These are phyloP conservation scores for Apiospora arundinis DNA, from an alignment of 2,329 filamentous ascomycete genomes.

Conservation along the genomic window DNA sequence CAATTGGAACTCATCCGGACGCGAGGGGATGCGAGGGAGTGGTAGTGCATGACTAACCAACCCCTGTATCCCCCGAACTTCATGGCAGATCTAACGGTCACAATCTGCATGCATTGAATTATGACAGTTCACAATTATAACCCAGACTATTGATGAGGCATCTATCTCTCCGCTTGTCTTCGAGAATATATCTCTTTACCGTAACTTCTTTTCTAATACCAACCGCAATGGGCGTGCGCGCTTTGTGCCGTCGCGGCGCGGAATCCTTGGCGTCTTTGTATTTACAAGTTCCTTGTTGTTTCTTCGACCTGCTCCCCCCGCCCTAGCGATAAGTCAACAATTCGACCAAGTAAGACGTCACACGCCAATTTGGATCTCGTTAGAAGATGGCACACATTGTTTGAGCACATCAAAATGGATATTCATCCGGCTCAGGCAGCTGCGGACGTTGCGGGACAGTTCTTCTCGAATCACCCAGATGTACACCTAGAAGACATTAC, in stretches of 20 bases:
- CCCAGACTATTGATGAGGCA: no score
- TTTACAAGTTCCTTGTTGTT: neutral
- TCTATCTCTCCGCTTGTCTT: no score
- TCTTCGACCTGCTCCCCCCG: neutral
- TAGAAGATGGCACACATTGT: neutral
- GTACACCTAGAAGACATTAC: neutral
- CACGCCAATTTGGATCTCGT: neutral
- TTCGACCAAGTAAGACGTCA: neutral
- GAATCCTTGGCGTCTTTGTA: neutral
- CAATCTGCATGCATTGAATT: no score
- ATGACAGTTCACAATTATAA: no score
- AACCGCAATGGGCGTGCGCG: neutral
- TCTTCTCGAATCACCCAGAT: neutral
- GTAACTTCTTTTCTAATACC: neutral
- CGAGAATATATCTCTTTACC: neutral
- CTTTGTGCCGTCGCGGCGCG: neutral
- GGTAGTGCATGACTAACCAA: no score
- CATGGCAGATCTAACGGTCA: no score
- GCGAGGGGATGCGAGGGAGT: no score
- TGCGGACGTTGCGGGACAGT: neutral
- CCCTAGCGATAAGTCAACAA: neutral
- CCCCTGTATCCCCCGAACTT: no score
- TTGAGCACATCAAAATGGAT: neutral
- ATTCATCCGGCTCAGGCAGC: neutral
- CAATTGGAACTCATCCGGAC: no score